Conservation (phyloP, 2,329 filamentous ascomycete genomes). For the Sclerotinia minor region DNA sequence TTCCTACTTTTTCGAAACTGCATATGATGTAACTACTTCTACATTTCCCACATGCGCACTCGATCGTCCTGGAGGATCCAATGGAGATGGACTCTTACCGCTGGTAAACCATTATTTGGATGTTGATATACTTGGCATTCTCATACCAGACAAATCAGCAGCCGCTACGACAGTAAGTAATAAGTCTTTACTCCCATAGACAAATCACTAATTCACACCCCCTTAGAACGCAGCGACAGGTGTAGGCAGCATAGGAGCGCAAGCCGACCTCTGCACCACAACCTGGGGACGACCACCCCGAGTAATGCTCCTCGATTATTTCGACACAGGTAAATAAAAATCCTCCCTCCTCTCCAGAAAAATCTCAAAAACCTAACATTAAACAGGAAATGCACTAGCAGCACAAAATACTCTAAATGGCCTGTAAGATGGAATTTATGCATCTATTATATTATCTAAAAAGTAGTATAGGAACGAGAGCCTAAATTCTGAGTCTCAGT, state of each 20-base stretch:
- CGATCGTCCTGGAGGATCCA: constrained; percentile 56
- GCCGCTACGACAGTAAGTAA: constrained; percentile 41
- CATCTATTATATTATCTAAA: background rate
- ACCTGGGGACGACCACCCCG: constrained; percentile 52
- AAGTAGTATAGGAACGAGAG: constrained; percentile 22
- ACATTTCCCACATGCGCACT: constrained; percentile 65
- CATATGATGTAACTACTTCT: constrained; percentile 54
- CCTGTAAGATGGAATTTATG: constrained; percentile 24
- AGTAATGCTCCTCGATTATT: constrained; percentile 60
- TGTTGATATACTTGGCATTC: constrained; percentile 46
- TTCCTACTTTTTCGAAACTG: constrained; percentile 70
- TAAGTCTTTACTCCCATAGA: background rate
- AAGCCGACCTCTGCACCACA: constrained; percentile 48
- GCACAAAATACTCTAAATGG: constrained; percentile 39
- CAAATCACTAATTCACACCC: background rate
- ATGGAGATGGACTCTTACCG: constrained; percentile 50
- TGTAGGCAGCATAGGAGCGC: constrained; percentile 53
- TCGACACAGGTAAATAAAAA: constrained; percentile 46
- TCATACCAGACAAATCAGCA: constrained; percentile 53
- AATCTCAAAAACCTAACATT: constrained; percentile 1
- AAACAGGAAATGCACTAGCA: constrained; percentile 37
- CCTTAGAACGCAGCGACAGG: constrained; percentile 43
- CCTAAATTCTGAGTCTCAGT: constrained; percentile 25
- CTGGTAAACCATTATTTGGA: constrained; percentile 67
- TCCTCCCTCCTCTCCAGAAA: background rate